Conservation (phyloP, 768 basidiomycete species). For the Kondoa subrosea region DNA sequence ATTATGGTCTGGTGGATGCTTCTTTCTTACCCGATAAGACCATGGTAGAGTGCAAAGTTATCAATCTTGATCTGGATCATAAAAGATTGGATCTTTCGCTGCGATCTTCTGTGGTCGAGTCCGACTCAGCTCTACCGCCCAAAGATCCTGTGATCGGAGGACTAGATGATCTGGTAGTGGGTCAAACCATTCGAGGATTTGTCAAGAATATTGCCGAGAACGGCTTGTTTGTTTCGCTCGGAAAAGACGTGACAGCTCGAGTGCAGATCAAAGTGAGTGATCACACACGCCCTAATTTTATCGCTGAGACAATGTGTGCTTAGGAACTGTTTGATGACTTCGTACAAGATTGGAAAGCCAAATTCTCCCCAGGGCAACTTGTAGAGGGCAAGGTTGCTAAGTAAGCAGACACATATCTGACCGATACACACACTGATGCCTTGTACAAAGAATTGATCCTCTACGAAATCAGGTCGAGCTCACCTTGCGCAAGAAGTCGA, state of each 20-base stretch:
- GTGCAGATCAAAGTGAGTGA: slow-evolving; percentile 65
- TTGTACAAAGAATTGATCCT: slow-evolving; percentile 45
- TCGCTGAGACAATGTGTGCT: not conserved
- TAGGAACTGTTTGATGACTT: slow-evolving; percentile 41
- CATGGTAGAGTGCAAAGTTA: slow-evolving; percentile 52
- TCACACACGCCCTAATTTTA: not conserved
- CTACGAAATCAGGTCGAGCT: slow-evolving; percentile 72
- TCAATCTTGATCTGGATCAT: slow-evolving; percentile 49
- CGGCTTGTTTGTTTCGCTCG: slow-evolving; percentile 76
- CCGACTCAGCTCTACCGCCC: slow-evolving; percentile 34
- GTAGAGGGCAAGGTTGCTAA: slow-evolving; percentile 71
- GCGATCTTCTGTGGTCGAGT: slow-evolving; percentile 51
- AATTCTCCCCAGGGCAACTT: slow-evolving; percentile 60
- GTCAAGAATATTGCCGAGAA: slow-evolving; percentile 72
- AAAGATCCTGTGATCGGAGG: slow-evolving; percentile 54
- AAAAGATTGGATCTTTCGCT: slow-evolving; percentile 64
- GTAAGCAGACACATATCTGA: slow-evolving; percentile 34
- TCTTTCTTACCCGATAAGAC: slow-evolving; percentile 46
- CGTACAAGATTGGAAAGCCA: slow-evolving; percentile 85
- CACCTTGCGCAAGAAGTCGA: slow-evolving; percentile 46
- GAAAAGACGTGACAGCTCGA: slow-evolving; percentile 66
- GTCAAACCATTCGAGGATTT: slow-evolving; percentile 66
- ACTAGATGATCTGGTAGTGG: slow-evolving; percentile 44
- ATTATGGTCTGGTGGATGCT: slow-evolving; percentile 44
- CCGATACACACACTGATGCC: not conserved